Evolutionary conservation across 345 rosid genomes (phyloP), one percentile per base, ranked within the genome.

Genomic region (Sisymbrium altissimum): DNA sequence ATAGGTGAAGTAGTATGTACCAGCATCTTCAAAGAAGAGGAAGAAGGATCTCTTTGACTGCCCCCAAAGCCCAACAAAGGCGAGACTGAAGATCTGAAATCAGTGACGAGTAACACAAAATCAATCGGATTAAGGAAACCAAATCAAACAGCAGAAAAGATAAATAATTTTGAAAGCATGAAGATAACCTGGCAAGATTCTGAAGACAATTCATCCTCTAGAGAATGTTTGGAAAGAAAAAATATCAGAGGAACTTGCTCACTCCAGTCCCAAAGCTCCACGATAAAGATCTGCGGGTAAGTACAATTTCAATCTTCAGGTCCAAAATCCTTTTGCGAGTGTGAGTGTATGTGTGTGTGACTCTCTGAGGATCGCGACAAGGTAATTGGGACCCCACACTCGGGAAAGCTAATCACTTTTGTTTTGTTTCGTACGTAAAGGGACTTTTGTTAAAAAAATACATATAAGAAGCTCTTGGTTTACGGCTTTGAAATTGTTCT

Each of bases 171-270:
- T 46, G 21, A 32, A 55, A 71, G 46, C 17, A 36, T 45, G n/a
- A n/a, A 44, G 52, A 8, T 38, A n/a, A 89, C 96, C 88, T 86
- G 19, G 85, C 71, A 39, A 87, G 91, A 81, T 74, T 78, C 53
- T 85, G 91, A 57, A 86, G 90, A 62, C 87, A 84, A 62, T 85
- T 84, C 98, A 75, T 68, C 17, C 53, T 29, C 5, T 11, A 53
- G 58, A 57, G 40, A 35, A 61, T 12, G 52, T 27, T 33, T n/a
- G n/a, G 13, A 40, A 44, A n/a, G n/a, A n/a, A 4, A 62, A 73
- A 74, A 56, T 69, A 52, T 66, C 64, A 7, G 21, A 57, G 52
- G 61, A 49, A n/a, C 25, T 13, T 50, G 30, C 56, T 50, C 56
- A 12, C 45, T 59, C 63, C 45, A 32, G 39, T 10, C 43, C 39